Conservation (phyloP, 305 asterid species). For the Solanum chacoense region DNA sequence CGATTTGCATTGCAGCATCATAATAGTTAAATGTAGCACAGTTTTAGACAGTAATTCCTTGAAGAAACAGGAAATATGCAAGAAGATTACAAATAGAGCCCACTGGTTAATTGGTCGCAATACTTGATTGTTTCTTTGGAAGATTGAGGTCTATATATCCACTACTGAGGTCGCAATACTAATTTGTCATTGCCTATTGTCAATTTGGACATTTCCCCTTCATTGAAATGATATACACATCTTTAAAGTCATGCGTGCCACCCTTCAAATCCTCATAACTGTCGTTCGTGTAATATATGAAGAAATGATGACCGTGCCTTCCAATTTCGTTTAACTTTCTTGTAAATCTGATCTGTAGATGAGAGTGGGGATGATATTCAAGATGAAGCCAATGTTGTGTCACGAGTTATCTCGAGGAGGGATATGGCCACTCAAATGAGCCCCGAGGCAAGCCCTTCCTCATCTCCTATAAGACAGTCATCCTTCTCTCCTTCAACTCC, state of each 20-base stretch:
- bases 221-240: not conserved
- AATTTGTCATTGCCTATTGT: not conserved
- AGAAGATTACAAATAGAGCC: not conserved
- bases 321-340: not conserved
- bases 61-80: not conserved
- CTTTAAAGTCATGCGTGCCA: not conserved
- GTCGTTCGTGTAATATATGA: not conserved
- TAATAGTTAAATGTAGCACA: not conserved
- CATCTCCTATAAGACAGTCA: slow-evolving; percentile 15
- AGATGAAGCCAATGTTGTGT: slow-evolving; percentile 37
- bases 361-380: slow-evolving; percentile 29
- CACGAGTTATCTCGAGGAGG: slow-evolving; percentile 51
- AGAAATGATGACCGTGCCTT: not conserved
- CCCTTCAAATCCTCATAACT: not conserved
- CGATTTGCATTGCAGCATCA: not conserved
- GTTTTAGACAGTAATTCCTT: not conserved
- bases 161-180: not conserved
- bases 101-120: not conserved
- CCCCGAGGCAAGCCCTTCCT: slow-evolving; percentile 21
- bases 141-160: not conserved
- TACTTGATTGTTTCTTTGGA: not conserved
- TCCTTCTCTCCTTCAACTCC: slow-evolving; percentile 57
- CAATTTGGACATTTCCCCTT: not conserved
- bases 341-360: slow-evolving; percentile 13
- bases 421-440: slow-evolving; percentile 46